These are phyloP conservation scores for Globisporangium okanoganense DNA, from an alignment of 352 stramenopile genomes.

Conservation along the genomic window DNA sequence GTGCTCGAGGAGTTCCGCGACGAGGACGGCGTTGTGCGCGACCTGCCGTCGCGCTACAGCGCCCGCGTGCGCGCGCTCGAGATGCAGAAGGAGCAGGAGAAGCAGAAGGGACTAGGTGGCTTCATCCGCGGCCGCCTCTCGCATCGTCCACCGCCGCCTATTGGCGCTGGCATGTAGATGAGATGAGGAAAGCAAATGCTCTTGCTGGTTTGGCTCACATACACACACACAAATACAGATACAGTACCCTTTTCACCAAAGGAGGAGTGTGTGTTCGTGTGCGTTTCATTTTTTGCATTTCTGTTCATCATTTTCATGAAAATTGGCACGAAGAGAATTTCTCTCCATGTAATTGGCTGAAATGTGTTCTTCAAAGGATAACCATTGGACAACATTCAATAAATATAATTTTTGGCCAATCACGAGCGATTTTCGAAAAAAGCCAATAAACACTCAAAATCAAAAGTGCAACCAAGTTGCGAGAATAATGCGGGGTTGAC, in stretches of 20 bases:
- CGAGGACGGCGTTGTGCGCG: conserved; percentile 72
- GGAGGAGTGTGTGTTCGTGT: not conserved
- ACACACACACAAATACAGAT: conserved; percentile 3
- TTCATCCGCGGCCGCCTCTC: conserved; percentile 77
- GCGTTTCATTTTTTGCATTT: conserved; percentile 4
- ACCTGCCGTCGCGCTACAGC: conserved; percentile 74
- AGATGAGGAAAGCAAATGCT: not conserved
- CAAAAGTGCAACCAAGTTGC: not conserved
- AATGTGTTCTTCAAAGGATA: not conserved
- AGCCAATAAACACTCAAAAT: not conserved
- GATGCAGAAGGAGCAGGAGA: conserved; percentile 76
- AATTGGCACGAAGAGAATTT: not conserved
- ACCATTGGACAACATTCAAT: too few relatives aligned
- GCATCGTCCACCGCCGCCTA: conserved; percentile 34
- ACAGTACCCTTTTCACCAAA: not conserved
- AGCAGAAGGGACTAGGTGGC: conserved; percentile 79
- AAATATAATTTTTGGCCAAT: conserved; percentile 1
- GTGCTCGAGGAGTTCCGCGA: conserved; percentile 81
- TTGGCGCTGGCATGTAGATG: conserved; percentile 15
- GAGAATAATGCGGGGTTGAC: not conserved
- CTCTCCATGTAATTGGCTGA: not conserved
- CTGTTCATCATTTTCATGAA: too few relatives aligned
- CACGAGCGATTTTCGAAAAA: not conserved
- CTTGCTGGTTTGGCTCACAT: not conserved
- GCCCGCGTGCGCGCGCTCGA: conserved; percentile 74